These are phyloP conservation scores for Penicillium aurantiogriseum DNA, from an alignment of 2,329 filamentous ascomycete species.

Conservation along the genomic window DNA sequence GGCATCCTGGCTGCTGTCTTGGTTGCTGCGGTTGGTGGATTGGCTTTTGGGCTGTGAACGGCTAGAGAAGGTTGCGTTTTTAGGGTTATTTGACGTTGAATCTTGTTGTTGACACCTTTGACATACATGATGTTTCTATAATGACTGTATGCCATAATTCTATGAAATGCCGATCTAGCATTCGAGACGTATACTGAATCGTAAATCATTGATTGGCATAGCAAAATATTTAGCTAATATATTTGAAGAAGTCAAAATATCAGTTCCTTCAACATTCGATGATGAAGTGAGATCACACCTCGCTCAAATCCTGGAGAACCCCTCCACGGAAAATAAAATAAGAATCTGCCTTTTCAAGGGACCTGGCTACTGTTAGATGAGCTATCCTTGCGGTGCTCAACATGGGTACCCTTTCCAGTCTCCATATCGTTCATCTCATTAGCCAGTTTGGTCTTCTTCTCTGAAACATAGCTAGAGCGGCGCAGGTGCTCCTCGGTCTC, in stretches of 20 bases:
- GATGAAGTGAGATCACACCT: too few species aligned
- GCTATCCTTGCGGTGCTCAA: conserved; percentile 19
- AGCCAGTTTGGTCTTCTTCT: conserved; percentile 14
- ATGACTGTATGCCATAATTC: background rate
- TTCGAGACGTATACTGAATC: background rate
- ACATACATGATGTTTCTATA: background rate
- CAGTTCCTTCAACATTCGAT: too few species aligned
- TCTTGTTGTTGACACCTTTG: background rate
- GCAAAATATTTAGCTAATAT: background rate
- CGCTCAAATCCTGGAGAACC: too few species aligned
- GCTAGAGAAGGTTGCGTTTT: too few species aligned
- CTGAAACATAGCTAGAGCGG: conserved; percentile 25
- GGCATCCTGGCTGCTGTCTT: conserved; percentile 3
- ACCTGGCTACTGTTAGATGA: conserved; percentile 26
- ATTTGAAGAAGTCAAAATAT: too few species aligned
- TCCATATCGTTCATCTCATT: conserved; percentile 16
- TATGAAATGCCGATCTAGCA: background rate
- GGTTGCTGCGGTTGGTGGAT: conserved; percentile 9
- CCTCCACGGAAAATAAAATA: background rate
- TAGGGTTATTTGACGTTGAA: too few species aligned
- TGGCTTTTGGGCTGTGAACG: conserved; percentile 19
- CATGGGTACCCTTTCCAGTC: conserved; percentile 19
- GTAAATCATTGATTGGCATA: background rate
- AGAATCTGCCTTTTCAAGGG: conserved; percentile 9
- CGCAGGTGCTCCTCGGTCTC: conserved; percentile 39